phyloP scores from a whole-genome alignment of 208 protist genomes.

The Blechomonas ayalai region DNA sequence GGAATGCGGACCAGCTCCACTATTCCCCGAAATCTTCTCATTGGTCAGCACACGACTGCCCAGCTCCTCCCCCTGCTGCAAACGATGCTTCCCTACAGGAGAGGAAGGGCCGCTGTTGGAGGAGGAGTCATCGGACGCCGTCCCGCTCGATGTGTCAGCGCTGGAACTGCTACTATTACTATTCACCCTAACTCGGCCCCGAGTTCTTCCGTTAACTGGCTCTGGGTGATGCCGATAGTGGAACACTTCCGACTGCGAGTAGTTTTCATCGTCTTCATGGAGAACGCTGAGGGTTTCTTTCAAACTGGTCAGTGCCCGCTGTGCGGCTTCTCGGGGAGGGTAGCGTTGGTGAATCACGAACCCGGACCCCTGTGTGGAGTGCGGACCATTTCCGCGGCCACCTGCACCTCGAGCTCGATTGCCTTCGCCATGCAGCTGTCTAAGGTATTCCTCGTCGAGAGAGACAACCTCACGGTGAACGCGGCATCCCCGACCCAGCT shows the following conservation, averaged over 20 bases:
- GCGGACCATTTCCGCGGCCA: background rate
- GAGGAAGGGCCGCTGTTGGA: too few relatives aligned
- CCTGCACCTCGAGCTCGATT: background rate
- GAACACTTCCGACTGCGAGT: background rate
- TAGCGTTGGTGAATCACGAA: constrained; percentile 45
- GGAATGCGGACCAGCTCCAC: too few relatives aligned
- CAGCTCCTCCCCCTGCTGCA: too few relatives aligned
- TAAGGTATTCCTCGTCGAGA: constrained; percentile 44
- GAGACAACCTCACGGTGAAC: constrained; percentile 20
- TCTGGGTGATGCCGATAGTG: constrained; percentile 37
- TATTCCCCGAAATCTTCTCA: too few relatives aligned
- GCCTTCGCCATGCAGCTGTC: background rate
- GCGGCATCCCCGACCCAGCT: constrained; percentile 58
- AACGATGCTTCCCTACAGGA: too few relatives aligned
- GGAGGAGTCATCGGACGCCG: too few relatives aligned
- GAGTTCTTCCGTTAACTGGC: background rate
- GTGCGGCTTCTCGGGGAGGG: constrained; percentile 51
- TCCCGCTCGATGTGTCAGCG: too few relatives aligned
- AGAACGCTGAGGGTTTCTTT: constrained; percentile 24
- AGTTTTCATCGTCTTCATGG: constrained; percentile 4
- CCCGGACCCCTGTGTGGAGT: background rate
- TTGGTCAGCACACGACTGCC: too few relatives aligned
- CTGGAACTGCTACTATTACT: too few relatives aligned
- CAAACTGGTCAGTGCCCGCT: constrained; percentile 43
- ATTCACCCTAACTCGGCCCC: background rate